phyloP scores from a whole-genome alignment of 176 grass and related monocot species.

The Aegilops tauschii region DNA sequence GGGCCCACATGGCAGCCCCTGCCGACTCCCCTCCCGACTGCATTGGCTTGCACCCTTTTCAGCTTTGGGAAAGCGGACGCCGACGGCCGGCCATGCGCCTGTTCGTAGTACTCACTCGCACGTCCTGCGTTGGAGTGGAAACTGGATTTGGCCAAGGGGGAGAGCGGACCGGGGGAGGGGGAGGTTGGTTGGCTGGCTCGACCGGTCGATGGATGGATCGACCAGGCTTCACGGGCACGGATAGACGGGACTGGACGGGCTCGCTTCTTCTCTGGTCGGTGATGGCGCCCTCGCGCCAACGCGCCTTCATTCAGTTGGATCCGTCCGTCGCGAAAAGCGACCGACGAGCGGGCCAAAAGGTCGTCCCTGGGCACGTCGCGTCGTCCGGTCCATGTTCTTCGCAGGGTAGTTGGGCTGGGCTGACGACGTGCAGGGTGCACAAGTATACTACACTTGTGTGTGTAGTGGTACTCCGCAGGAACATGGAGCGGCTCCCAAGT shows the following conservation, averaged over 20 bases:
- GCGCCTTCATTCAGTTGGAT: not conserved
- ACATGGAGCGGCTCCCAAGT: too few species aligned
- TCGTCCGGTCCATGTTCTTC: not conserved
- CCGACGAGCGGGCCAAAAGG: slow-evolving; percentile 9
- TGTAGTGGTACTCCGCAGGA: too few species aligned
- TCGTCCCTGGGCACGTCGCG: not conserved
- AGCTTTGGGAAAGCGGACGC: not conserved
- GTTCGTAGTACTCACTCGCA: not conserved
- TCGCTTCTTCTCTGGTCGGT: slow-evolving; percentile 25
- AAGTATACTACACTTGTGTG: too few species aligned
- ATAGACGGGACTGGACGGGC: not conserved
- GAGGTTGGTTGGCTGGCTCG: not conserved
- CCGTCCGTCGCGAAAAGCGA: slow-evolving; percentile 23
- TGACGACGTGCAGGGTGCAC: not conserved
- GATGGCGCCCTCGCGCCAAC: slow-evolving; percentile 12
- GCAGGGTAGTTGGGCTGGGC: slow-evolving; percentile 11
- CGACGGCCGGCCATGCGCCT: slow-evolving; percentile 32
- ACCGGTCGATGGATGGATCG: not conserved
- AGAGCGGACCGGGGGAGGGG: not conserved
- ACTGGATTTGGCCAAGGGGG: not conserved
- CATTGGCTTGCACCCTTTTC: too few species aligned
- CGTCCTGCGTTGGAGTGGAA: not conserved
- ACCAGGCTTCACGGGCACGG: not conserved
- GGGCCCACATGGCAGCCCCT: too few species aligned
- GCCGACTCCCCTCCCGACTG: too few species aligned